These are phyloP conservation scores for Pleurozium schreberi DNA, from an alignment of 225 moss, liverwort and hornwort genomes.

Conservation along the genomic window DNA sequence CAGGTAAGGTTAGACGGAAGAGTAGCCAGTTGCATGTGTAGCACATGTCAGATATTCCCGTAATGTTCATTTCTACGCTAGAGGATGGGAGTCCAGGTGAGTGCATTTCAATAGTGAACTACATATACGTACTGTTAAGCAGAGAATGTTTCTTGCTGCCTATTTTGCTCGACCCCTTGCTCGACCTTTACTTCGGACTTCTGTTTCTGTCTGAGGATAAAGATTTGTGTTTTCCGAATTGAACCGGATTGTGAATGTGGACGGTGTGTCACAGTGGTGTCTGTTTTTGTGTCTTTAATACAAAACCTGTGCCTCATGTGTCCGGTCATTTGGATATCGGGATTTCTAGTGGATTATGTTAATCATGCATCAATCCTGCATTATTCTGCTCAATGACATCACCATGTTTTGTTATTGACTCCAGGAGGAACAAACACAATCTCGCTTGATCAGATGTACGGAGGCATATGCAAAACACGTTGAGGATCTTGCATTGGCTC, in stretches of 20 bases:
- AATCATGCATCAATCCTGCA: neutral
- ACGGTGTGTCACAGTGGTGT: neutral
- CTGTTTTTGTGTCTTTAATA: neutral
- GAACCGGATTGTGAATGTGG: neutral
- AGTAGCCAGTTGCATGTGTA: neutral
- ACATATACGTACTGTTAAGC: neutral
- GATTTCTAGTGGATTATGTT: neutral
- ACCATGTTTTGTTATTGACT: neutral
- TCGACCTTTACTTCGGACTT: no score
- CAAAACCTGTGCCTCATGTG: neutral
- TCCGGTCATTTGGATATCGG: neutral
- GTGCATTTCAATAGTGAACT: neutral
- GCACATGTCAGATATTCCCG: neutral
- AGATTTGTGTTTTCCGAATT: neutral
- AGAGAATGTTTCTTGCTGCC: neutral
- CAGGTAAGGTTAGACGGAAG: conserved; percentile 24
- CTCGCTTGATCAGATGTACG: conserved; percentile 58
- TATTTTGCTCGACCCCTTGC: neutral
- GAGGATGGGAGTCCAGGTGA: neutral
- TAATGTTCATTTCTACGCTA: neutral
- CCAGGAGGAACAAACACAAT: conserved; percentile 61
- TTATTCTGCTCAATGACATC: neutral
- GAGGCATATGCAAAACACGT: conserved; percentile 61
- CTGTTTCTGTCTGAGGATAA: neutral
- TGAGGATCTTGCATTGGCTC: conserved; percentile 49